Evolutionary conservation across 495 filamentous ascomycete species (phyloP).

Genomic region (Aspergillus olivimuriae): DNA sequence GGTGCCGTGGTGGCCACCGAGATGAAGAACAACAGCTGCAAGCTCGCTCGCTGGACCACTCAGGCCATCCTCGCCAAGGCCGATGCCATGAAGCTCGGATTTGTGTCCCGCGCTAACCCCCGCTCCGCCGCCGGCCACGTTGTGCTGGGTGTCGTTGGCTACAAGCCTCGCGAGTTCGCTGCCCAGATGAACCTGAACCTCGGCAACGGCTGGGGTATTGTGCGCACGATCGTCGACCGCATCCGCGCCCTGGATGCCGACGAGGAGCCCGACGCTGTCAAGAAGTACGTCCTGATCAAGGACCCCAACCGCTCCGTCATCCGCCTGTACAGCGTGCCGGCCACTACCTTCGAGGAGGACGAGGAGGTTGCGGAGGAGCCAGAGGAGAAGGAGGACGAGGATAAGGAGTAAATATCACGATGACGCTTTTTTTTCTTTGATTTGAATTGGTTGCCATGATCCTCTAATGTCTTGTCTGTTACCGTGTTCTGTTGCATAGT

Average conservation of each 20-base stretch:
- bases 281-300: slow-evolving; percentile 66
- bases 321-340: slow-evolving; percentile 85
- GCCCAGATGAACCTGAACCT: slow-evolving; percentile 96
- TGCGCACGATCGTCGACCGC: slow-evolving; percentile 95
- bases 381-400: slow-evolving; percentile 25
- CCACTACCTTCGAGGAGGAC: slow-evolving; percentile 80
- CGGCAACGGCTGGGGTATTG: slow-evolving; percentile 97
- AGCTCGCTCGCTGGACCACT: slow-evolving; percentile 93
- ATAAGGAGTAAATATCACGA: slow-evolving; percentile 40
- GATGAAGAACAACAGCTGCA: slow-evolving; percentile 99
- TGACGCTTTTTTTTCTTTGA: no score
- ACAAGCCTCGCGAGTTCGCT: slow-evolving; percentile 96
- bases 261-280: slow-evolving; percentile 59
- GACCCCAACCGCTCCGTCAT: slow-evolving; percentile 95
- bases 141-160: slow-evolving; percentile 89
- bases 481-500: not conserved
- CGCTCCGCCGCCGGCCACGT: slow-evolving; percentile 86
- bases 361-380: slow-evolving; percentile 34
- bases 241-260: slow-evolving; percentile 53
- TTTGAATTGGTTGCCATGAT: slow-evolving; percentile 13
- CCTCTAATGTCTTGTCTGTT: not conserved
- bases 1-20: slow-evolving; percentile 96
- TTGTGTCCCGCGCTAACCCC: slow-evolving; percentile 89
- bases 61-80: slow-evolving; percentile 94
- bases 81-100: slow-evolving; percentile 97